phyloP scores from a whole-genome alignment of 805 yeast species.

The Yarrowia divulgata region DNA sequence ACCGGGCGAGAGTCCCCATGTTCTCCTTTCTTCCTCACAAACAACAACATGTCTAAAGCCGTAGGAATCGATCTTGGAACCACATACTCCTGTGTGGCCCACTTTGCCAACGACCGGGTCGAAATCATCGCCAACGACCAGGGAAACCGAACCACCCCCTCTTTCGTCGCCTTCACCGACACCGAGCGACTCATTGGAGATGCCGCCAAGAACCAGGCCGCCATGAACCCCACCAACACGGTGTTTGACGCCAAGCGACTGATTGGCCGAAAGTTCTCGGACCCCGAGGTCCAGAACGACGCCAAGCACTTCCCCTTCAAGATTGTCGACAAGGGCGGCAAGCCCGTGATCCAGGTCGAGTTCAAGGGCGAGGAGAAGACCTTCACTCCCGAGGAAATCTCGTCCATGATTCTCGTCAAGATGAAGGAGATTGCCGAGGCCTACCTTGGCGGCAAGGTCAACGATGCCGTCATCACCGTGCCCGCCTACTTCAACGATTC shows the following conservation, averaged over 20 bases:
- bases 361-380: constrained; percentile 33
- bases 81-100: constrained; percentile 72
- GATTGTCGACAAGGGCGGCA: constrained; percentile 33
- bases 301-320: constrained; percentile 34
- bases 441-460: constrained; percentile 81
- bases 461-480: constrained; percentile 93
- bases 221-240: constrained; percentile 92
- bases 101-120: constrained; percentile 81
- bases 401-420: constrained; percentile 88
- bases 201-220: constrained; percentile 98
- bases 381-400: constrained; percentile 79
- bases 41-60: constrained; percentile 54
- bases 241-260: constrained; percentile 95
- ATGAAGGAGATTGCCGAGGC: constrained; percentile 96
- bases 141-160: constrained; percentile 98
- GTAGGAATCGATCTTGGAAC: constrained; percentile 57
- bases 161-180: constrained; percentile 72
- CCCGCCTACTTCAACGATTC: constrained; percentile 77
- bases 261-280: constrained; percentile 83
- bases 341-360: constrained; percentile 29
- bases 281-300: constrained; percentile 51
- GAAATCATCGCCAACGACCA: constrained; percentile 97
- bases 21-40: too few relatives aligned
- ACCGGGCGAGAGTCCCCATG: too few relatives aligned
- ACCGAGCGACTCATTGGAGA: constrained; percentile 61